phyloP scores from a whole-genome alignment of 2,329 filamentous ascomycete species.

The Whalleya microplaca region DNA sequence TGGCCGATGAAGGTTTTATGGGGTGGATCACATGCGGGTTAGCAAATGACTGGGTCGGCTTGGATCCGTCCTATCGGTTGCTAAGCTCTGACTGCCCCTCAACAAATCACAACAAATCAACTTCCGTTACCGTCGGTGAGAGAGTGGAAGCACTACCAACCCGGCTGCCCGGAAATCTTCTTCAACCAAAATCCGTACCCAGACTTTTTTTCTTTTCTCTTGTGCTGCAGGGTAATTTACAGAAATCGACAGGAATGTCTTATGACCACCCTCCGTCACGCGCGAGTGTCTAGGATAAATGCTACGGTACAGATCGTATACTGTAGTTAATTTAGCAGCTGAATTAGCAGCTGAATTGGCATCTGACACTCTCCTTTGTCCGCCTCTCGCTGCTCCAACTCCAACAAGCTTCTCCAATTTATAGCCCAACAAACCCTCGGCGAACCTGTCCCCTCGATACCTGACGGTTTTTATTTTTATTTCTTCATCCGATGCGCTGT shows the following conservation, averaged over 20 bases:
- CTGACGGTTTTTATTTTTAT: no score
- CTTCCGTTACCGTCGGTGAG: not conserved
- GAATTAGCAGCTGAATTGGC: no score
- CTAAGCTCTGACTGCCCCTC: not conserved
- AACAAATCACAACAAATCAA: not conserved
- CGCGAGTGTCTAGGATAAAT: not conserved
- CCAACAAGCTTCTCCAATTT: not conserved
- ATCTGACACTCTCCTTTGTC: not conserved
- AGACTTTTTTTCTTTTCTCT: not conserved
- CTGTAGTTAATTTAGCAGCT: not conserved
- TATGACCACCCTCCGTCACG: not conserved
- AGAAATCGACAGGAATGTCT: not conserved
- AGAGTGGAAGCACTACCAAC: not conserved
- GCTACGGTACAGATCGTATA: not conserved
- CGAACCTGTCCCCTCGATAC: not conserved
- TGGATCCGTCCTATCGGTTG: not conserved
- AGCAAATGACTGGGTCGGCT: no score
- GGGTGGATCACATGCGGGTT: no score
- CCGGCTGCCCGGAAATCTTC: not conserved
- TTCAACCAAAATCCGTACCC: not conserved
- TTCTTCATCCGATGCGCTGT: slow-evolving; percentile 23
- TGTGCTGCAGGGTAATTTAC: not conserved
- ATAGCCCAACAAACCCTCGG: slow-evolving; percentile 1
- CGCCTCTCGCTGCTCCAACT: not conserved
- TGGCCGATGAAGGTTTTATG: not conserved